phyloP scores from a whole-genome alignment of 2,329 filamentous ascomycete genomes.

The Salinomyces thailandicus region DNA sequence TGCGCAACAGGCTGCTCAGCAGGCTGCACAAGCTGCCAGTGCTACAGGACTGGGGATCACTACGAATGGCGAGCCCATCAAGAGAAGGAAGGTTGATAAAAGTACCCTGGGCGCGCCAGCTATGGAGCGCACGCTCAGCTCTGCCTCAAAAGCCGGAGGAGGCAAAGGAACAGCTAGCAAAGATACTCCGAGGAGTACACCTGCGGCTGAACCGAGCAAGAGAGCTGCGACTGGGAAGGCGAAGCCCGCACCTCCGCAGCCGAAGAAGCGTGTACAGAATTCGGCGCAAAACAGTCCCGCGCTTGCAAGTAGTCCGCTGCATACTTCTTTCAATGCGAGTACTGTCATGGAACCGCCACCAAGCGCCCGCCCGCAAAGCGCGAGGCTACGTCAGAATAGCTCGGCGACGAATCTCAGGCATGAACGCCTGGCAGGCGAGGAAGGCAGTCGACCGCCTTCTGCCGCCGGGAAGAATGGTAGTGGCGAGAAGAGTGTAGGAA shows the following conservation, averaged over 20 bases:
- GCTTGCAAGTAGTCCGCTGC: conserved; percentile 39
- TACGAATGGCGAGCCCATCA: conserved; percentile 49
- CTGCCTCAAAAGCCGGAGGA: conserved; percentile 20
- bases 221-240: conserved; percentile 40
- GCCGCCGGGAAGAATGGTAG: conserved; percentile 13
- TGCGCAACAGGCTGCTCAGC: too few species aligned
- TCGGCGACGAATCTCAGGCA: conserved; percentile 37
- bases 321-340: conserved; percentile 48
- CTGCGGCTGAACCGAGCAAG: conserved; percentile 46
- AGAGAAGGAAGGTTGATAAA: conserved; percentile 75
- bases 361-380: conserved; percentile 52
- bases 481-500: conserved; percentile 16
- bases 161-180: conserved; percentile 16
- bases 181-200: conserved; percentile 59
- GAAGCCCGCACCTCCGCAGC: conserved; percentile 54
- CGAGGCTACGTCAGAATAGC: conserved; percentile 67
- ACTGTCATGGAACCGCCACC: conserved; percentile 59
- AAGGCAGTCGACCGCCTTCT: conserved; percentile 11
- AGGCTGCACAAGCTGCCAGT: conserved; percentile 14
- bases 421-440: conserved; percentile 28
- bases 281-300: conserved; percentile 27
- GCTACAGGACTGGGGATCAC: conserved; percentile 49
- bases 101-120: conserved; percentile 31
- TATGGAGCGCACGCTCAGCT: conserved; percentile 61
- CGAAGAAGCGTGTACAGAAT: conserved; percentile 64